Evolutionary conservation across 805 yeast genomes (phyloP), one percentile per base, ranked within the genome.

Genomic region (Sugiyamaella qingdaonensis): DNA sequence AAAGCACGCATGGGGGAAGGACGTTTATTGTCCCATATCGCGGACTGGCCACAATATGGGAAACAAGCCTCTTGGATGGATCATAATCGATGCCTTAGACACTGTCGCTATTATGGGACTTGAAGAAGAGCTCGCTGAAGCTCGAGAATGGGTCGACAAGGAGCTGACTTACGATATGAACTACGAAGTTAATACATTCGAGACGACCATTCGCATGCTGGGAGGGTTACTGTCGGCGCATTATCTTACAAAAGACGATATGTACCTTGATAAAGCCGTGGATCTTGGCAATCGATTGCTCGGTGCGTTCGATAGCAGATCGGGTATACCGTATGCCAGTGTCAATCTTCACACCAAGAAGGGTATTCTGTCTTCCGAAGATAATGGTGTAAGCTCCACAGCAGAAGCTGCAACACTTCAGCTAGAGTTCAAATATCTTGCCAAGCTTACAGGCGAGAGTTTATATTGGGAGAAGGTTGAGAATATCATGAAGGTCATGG

Each of bases 141-240:
- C 95, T 4, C 78, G 81, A 55, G 65, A 78, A 4, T 91, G 96
- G 96, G 85, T 91, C 47, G 75, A 78, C 46, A 71, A 82, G 52
- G 88, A 81, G 48, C 73, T 91, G 58, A 76, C 75, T 50, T 90
- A 88, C 65, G 80, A 82, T 60, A 80, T 87, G 60, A 86, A 88
- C 65, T 80, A 83, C 56, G 78, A 78, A 34, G 94, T 88, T 41
- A 89, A 85, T 64, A 84, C 89, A 4, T 91, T 91, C 69, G 97
- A 90, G 66, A 89, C 97, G n/a, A 88, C 97, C 4, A 90, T 88
- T 58, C 77, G 97, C 65, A 88, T 91, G 95, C 72, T 91, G 24
- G 97, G 97, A 43, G 97, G 97, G 0, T 73, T 91, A n/a, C 71
- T 91, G 47, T 85, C 96, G 2, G 95, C 96, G 0, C 81, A 80